phyloP scores from a whole-genome alignment of 2,329 filamentous ascomycete species.

The Penicillium sclerotigenum region DNA sequence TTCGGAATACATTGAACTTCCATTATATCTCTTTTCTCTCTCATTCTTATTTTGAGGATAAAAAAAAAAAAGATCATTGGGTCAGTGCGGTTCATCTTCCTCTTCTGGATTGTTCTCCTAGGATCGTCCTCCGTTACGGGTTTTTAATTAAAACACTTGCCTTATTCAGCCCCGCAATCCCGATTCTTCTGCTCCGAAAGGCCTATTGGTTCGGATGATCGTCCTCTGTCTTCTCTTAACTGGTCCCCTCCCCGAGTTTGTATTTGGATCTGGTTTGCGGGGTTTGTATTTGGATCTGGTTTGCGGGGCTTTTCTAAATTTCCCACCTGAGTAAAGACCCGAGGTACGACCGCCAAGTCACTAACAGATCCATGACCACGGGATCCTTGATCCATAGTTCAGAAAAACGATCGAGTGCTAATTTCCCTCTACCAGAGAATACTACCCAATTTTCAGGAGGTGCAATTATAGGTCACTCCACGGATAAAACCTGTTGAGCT shows the following conservation, averaged over 20 bases:
- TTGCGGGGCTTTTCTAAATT: conserved; percentile 11
- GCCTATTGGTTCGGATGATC: conserved; percentile 17
- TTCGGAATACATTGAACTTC: not conserved
- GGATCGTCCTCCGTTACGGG: not conserved
- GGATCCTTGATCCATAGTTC: conserved; percentile 23
- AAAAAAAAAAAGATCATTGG: not conserved
- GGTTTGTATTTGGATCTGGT: conserved; percentile 1
- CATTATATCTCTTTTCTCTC: not conserved
- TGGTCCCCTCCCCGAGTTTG: conserved; percentile 10
- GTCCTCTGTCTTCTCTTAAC: conserved; percentile 1
- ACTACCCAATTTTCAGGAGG: conserved; percentile 24
- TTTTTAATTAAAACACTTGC: conserved; percentile 1
- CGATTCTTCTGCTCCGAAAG: not conserved
- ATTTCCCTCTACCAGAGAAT: conserved; percentile 10
- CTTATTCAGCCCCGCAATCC: conserved; percentile 12
- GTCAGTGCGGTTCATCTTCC: conserved; percentile 5
- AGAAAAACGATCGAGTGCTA: not conserved
- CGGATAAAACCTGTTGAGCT: not conserved
- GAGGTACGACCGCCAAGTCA: conserved; percentile 18
- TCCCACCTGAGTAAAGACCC: conserved; percentile 14
- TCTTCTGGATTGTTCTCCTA: not conserved
- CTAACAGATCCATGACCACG: conserved; percentile 22
- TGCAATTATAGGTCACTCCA: conserved; percentile 15
- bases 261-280: conserved; percentile 8
- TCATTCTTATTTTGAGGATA: not conserved